These are phyloP conservation scores for Ophiocordyceps camponoti-rufipedis DNA, from an alignment of 2,329 filamentous ascomycete genomes.

Conservation along the genomic window DNA sequence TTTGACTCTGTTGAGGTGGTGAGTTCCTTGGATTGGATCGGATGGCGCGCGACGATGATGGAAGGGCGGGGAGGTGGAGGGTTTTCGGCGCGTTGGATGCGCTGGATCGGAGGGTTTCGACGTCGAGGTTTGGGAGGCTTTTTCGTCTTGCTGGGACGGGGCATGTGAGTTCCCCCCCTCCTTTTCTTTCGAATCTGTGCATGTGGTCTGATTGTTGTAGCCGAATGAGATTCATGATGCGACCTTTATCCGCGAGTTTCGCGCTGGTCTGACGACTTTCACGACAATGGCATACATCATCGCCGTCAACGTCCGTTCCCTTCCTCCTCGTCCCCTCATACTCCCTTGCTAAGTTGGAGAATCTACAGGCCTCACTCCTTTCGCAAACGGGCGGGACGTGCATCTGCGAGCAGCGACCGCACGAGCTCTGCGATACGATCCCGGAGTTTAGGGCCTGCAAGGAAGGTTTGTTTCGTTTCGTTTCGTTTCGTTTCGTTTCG, in stretches of 20 bases:
- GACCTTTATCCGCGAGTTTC: conserved; percentile 66
- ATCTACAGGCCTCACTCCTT: conserved; percentile 14
- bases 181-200: neutral
- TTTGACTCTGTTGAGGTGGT: neutral
- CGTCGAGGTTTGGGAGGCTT: no score
- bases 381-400: conserved; percentile 54
- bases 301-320: conserved; percentile 24
- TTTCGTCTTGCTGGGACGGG: conserved; percentile 71
- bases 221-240: conserved; percentile 55
- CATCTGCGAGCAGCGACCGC: conserved; percentile 39
- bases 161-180: conserved; percentile 39
- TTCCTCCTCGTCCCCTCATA: conserved; percentile 40
- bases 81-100: no score
- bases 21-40: no score
- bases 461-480: conserved; percentile 15
- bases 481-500: no score
- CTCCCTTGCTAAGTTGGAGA: no score
- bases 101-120: no score
- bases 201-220: conserved; percentile 15
- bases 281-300: conserved; percentile 43
- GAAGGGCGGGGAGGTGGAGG: no score
- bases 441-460: conserved; percentile 25
- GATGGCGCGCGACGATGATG: no score
- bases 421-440: conserved; percentile 39
- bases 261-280: conserved; percentile 68